phyloP scores from a whole-genome alignment of 1,139 yeast species.

The Debaryomycetaceae sp. region DNA sequence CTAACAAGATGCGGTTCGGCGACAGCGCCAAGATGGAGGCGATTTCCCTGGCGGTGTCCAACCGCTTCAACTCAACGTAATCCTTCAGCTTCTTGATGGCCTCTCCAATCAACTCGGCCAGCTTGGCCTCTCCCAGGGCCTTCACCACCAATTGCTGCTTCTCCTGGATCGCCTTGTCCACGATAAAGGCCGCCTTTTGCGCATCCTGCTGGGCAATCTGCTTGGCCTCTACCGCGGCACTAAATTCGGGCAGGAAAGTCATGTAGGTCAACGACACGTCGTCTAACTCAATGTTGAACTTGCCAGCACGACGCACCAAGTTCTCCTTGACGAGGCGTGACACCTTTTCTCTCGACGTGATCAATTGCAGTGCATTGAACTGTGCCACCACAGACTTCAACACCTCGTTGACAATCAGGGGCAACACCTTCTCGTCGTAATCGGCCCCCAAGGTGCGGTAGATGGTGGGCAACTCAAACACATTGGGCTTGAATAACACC shows the following conservation, averaged over 20 bases:
- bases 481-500: constrained; percentile 87
- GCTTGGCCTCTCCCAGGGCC: constrained; percentile 97
- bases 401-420: constrained; percentile 95
- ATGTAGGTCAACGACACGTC: constrained; percentile 94
- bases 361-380: constrained; percentile 95
- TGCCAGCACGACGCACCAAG: constrained; percentile 84
- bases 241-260: constrained; percentile 97
- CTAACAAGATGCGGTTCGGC: constrained; percentile 87
- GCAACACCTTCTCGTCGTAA: constrained; percentile 94
- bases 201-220: constrained; percentile 99
- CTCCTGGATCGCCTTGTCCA: constrained; percentile 96
- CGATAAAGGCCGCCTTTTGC: constrained; percentile 94
- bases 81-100: constrained; percentile 95
- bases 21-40: constrained; percentile 80
- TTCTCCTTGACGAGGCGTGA: constrained; percentile 88
- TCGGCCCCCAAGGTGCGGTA: constrained; percentile 90
- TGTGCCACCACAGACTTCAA: constrained; percentile 96
- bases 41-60: constrained; percentile 96
- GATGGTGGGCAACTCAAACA: constrained; percentile 71
- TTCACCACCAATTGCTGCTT: constrained; percentile 94
- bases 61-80: constrained; percentile 92
- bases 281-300: constrained; percentile 82
- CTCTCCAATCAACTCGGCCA: constrained; percentile 98
- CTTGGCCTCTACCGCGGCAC: constrained; percentile 96
- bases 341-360: constrained; percentile 96